Evolutionary conservation across 2,329 filamentous ascomycete genomes (phyloP), one percentile per base, ranked within the genome.

Genomic region (Hymenoscyphus infarciens): DNA sequence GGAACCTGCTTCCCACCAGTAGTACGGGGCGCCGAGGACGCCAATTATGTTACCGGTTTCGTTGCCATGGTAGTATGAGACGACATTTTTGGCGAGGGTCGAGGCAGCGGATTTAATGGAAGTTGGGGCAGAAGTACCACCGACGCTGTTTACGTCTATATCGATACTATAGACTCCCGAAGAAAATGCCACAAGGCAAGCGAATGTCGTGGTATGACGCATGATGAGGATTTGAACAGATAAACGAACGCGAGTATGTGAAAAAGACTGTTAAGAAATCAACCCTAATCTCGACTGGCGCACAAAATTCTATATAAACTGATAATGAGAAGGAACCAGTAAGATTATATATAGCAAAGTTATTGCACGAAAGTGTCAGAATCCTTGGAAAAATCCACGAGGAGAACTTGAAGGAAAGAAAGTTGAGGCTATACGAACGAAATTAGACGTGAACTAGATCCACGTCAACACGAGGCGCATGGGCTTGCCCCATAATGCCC

Each of bases 1-100:
- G 15, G 86, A 84, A 59, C 86, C 84, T 5, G 85, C 85, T 72
- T 91, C 85, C 88, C 88, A 91, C 88, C 88, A 91, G 76, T 59
- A 68, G 56, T 70, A 70, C 11, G 70, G 65, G 1, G 22, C 8
- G 10, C 22, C 29, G 7, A 71, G 57, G 59, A 68, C n/a, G 13
- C 69, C 69, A 5, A 61, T 49, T 5, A 38, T 49, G 10, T 15
- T 10, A 13, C 33, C 33, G 8, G 33, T 38, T 19, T 68, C 57
- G 33, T 66, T 69, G 52, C 68, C 65, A 49, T 62, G 64, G 63
- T 70, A 70, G 27, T 64, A 64, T 3, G 25, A 22, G 3, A 69
- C 60, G 22, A 72, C 10, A 1, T 60, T 58, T 22, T 56, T 62
- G 3, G 70, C 69, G 31, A 71, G 63, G 2, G 61, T 63, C 0